phyloP scores from a whole-genome alignment of 768 basidiomycete species.

The Panellus pusillus region DNA sequence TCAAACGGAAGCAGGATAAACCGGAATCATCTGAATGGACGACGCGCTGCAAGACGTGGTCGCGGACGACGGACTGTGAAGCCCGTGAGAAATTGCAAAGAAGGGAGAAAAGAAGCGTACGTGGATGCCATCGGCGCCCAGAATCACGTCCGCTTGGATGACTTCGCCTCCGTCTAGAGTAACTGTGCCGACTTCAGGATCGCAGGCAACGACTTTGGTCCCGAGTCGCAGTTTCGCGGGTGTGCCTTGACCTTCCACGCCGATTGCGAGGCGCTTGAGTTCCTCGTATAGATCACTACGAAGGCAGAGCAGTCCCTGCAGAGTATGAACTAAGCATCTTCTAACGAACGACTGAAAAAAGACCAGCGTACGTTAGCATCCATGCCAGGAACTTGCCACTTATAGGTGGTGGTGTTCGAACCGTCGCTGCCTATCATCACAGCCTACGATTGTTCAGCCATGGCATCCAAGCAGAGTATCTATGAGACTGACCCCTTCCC shows the following conservation, averaged over 20 bases:
- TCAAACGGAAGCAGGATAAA: not conserved
- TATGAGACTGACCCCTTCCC: not conserved
- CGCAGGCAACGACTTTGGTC: not conserved
- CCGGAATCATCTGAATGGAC: not conserved
- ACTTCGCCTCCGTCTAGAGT: slow-evolving; percentile 37
- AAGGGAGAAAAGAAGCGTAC: not conserved
- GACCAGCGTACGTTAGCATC: too few relatives aligned
- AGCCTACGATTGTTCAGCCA: too few relatives aligned
- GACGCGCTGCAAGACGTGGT: not conserved
- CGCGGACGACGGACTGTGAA: not conserved
- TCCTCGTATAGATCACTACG: not conserved
- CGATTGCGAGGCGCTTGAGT: not conserved
- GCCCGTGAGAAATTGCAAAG: too few relatives aligned
- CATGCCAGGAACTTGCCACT: too few relatives aligned
- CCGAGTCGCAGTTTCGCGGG: not conserved
- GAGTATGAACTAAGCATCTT: too few relatives aligned
- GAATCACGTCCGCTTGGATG: slow-evolving; percentile 32
- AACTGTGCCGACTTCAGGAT: too few relatives aligned
- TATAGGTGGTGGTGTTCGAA: too few relatives aligned
- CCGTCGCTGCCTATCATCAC: too few relatives aligned
- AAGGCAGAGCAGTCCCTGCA: too few relatives aligned
- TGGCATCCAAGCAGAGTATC: too few relatives aligned
- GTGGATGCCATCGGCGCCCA: slow-evolving; percentile 35
- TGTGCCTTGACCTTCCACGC: not conserved
- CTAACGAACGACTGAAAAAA: too few relatives aligned